Conservation (phyloP, 495 filamentous ascomycete species). For the Trichocladium antarcticum region DNA sequence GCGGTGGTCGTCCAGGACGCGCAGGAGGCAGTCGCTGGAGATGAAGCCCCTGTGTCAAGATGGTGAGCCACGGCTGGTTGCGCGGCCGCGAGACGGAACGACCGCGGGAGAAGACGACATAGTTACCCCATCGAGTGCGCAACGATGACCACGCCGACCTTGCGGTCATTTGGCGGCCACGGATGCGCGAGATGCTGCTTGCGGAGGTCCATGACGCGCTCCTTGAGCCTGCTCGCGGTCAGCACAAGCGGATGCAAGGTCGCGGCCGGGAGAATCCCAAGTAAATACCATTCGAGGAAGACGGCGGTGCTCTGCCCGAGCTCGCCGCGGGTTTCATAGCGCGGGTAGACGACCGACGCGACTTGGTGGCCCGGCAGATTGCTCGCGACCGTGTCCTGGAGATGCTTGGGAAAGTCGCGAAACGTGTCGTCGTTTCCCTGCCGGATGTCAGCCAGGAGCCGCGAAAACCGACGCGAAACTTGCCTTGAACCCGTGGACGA, state of each 20-base stretch:
- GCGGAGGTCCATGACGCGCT: slow-evolving; percentile 77
- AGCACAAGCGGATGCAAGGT: too few species aligned
- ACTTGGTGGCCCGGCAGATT: slow-evolving; percentile 64
- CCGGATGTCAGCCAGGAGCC: not conserved
- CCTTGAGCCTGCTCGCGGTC: slow-evolving; percentile 55
- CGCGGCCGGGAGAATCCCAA: not conserved
- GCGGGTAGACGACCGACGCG: slow-evolving; percentile 64
- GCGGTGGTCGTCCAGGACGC: slow-evolving; percentile 32
- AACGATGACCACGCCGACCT: slow-evolving; percentile 68
- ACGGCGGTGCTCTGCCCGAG: slow-evolving; percentile 59
- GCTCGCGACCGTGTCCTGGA: slow-evolving; percentile 54
- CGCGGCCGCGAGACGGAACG: too few species aligned
- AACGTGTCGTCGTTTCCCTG: slow-evolving; percentile 89
- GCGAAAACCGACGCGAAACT: not conserved
- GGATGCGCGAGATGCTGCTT: slow-evolving; percentile 61
- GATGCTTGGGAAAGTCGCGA: slow-evolving; percentile 57
- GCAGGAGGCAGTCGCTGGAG: slow-evolving; percentile 71
- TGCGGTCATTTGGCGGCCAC: slow-evolving; percentile 77
- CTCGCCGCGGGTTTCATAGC: slow-evolving; percentile 85
- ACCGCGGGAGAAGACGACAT: too few species aligned
- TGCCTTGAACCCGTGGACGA: slow-evolving; percentile 94
- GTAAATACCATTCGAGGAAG: slow-evolving; percentile 72
- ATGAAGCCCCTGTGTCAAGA: slow-evolving; percentile 62
- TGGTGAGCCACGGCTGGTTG: too few species aligned
- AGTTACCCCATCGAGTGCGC: slow-evolving; percentile 89